phyloP scores from a whole-genome alignment of 441 rosid species.

The Metrosideros polymorpha region DNA sequence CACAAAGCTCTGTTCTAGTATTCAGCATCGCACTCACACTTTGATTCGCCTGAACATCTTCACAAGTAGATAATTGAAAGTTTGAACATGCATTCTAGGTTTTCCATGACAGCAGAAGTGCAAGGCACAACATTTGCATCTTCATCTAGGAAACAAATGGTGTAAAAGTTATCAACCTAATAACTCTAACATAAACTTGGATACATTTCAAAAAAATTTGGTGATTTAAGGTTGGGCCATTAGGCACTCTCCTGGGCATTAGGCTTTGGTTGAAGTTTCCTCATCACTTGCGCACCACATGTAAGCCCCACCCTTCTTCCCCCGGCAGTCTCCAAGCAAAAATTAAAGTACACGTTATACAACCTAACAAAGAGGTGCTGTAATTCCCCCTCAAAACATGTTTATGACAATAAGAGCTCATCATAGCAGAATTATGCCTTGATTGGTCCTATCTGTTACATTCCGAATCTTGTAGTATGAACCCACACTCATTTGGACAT shows the following conservation, averaged over 20 bases:
- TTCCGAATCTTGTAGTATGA: neutral
- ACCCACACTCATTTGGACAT: neutral
- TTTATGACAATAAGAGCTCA: constrained; percentile 38
- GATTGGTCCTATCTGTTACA: constrained; percentile 23
- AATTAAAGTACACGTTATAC: neutral
- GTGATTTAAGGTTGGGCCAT: neutral
- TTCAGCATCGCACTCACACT: neutral
- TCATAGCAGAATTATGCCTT: constrained; percentile 38
- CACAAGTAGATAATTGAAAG: neutral
- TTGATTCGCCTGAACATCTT: neutral
- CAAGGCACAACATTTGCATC: neutral
- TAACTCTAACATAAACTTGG: neutral
- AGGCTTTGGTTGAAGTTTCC: neutral
- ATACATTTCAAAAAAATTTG: neutral
- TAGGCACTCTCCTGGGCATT: neutral
- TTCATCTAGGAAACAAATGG: neutral
- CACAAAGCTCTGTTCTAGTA: neutral
- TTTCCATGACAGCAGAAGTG: neutral
- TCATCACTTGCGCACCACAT: neutral
- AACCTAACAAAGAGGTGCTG: neutral
- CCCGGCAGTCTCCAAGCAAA: neutral
- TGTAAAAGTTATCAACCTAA: neutral
- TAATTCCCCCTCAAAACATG: neutral
- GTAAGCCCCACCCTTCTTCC: neutral
- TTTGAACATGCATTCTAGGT: neutral